Conservation (phyloP, 176 grass and related monocot genomes). For the Phoenix roebelenii region DNA sequence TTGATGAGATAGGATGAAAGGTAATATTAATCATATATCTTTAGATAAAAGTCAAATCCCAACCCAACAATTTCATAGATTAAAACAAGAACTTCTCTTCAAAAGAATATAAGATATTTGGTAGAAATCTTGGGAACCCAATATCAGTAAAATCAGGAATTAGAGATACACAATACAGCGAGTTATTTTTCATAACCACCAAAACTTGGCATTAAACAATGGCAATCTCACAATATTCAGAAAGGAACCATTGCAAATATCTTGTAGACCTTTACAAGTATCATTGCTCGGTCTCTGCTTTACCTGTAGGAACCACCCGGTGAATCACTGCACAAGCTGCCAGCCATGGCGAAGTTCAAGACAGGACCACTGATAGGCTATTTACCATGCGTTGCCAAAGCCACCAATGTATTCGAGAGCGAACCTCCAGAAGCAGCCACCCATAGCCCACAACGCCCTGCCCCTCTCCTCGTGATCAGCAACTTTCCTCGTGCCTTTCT, state of each 20-base stretch:
- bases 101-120: too few species aligned
- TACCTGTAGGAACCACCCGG: slow-evolving; percentile 92
- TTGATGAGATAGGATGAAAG: too few species aligned
- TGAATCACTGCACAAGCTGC: slow-evolving; percentile 77
- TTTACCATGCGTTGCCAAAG: slow-evolving; percentile 61
- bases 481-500: slow-evolving; percentile 75
- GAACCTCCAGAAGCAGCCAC: slow-evolving; percentile 83
- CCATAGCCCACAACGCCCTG: slow-evolving; percentile 66
- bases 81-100: too few species aligned
- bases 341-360: slow-evolving; percentile 74
- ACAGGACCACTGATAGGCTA: slow-evolving; percentile 31
- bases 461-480: slow-evolving; percentile 95
- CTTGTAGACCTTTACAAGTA: not conserved
- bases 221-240: too few species aligned
- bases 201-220: too few species aligned
- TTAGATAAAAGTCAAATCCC: too few species aligned
- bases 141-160: too few species aligned
- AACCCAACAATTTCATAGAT: too few species aligned
- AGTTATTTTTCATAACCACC: too few species aligned
- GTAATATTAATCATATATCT: too few species aligned
- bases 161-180: too few species aligned
- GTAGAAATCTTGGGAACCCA: too few species aligned
- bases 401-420: slow-evolving; percentile 82
- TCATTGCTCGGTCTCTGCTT: not conserved
- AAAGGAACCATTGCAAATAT: not conserved